Conservation (phyloP, 192 early-diverging fungal species). For the Chytriomyces sp. region DNA sequence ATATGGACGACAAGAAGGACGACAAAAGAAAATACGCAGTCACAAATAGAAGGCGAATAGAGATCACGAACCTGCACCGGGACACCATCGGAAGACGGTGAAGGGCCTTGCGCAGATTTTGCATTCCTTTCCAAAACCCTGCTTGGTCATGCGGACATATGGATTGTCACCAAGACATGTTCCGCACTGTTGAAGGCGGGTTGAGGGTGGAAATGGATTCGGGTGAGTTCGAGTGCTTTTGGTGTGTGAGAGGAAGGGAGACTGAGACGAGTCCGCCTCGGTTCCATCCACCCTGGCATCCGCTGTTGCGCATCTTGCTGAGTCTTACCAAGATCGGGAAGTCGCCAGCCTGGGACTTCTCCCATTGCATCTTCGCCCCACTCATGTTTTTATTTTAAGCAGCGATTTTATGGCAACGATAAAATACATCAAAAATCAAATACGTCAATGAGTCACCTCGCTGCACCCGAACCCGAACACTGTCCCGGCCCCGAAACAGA, state of each 20-base stretch:
- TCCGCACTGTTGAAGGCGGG: slow-evolving; percentile 72
- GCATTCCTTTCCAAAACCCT: slow-evolving; percentile 63
- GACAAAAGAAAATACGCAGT: not conserved
- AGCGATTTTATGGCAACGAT: no score
- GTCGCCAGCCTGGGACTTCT: slow-evolving; percentile 29
- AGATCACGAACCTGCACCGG: slow-evolving; percentile 63
- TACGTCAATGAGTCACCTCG: slow-evolving; percentile 23
- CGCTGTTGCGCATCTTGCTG: not conserved
- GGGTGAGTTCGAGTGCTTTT: no score
- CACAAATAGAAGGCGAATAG: not conserved
- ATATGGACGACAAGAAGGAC: not conserved
- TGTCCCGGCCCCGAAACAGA: slow-evolving; percentile 58
- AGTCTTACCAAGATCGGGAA: slow-evolving; percentile 29
- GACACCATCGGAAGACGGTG: slow-evolving; percentile 96
- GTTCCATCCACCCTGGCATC: not conserved
- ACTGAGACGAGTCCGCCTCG: no score
- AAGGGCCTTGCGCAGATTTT: slow-evolving; percentile 90
- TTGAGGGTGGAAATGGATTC: no score
- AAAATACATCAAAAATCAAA: no score
- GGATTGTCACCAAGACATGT: slow-evolving; percentile 97
- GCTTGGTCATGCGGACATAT: slow-evolving; percentile 89
- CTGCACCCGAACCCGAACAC: slow-evolving; percentile 53
- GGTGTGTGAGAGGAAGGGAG: no score
- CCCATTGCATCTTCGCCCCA: slow-evolving; percentile 38
- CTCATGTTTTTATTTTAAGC: slow-evolving; percentile 2